Conservation (phyloP, 2,329 filamentous ascomycete genomes). For the Trichoderma sp. region DNA sequence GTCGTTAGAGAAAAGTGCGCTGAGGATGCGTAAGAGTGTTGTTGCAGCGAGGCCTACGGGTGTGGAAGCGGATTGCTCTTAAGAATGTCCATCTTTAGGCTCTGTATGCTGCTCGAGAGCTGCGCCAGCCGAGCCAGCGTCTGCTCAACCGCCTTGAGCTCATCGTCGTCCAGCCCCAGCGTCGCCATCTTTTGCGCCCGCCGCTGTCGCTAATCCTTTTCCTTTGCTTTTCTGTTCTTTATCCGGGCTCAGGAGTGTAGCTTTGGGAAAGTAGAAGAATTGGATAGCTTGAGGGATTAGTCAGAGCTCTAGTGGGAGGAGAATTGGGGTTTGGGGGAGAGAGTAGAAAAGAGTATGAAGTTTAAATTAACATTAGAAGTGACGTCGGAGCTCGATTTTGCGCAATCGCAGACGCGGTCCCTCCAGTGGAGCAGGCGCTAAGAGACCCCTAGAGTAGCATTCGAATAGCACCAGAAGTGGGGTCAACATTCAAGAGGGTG, state of each 20-base stretch:
- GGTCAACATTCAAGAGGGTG: neutral
- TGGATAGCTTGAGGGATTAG: neutral
- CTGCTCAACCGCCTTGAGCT: slow-evolving; percentile 71
- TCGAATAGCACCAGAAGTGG: neutral
- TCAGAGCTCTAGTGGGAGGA: no score
- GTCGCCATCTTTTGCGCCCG: slow-evolving; percentile 41
- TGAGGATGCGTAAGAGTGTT: no score
- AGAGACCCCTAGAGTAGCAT: neutral
- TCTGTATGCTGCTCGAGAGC: slow-evolving; percentile 69
- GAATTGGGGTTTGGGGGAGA: neutral
- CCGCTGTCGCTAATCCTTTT: neutral
- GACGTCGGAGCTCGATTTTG: slow-evolving; percentile 3
- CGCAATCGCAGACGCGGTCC: neutral
- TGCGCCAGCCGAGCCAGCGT: slow-evolving; percentile 70
- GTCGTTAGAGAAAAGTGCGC: neutral
- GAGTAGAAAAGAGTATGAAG: neutral
- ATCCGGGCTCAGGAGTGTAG: neutral
- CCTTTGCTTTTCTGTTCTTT: neutral
- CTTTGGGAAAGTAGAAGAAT: neutral
- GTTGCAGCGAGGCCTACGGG: slow-evolving; percentile 53
- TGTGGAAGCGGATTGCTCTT: slow-evolving; percentile 68
- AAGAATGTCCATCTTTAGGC: slow-evolving; percentile 63
- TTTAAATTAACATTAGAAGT: neutral
- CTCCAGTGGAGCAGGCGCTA: slow-evolving; percentile 9
- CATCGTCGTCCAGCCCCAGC: slow-evolving; percentile 59